Evolutionary conservation across 139 green algal species (phyloP), one percentile per base, ranked within the genome.

Genomic region (Chlorella sp.): DNA sequence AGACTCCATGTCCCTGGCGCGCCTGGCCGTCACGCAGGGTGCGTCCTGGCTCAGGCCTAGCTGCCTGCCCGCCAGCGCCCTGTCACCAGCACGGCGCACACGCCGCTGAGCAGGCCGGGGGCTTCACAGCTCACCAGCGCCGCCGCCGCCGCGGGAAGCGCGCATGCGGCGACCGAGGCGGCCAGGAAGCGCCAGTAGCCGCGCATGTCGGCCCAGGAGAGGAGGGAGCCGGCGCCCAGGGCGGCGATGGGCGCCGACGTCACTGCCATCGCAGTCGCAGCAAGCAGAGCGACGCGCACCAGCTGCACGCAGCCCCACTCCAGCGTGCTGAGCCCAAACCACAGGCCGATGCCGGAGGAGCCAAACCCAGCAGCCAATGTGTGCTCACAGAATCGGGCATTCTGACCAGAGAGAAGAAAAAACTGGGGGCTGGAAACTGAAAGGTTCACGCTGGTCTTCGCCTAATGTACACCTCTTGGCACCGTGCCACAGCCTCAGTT

Each of bases 281-380:
- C 67, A 58, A 77, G 63, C 36, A 86, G 68, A 27, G 67, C 64
- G n/a, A 67, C 56, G 14, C 41, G 60, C 56, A 77, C 64, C 17
- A 84, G 59, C 42, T 83, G 69, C 0, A 41, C 59, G 8, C 76
- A 58, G 27, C 29, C 50, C n/a, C 83, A 70, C 19, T 67, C 77
- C 46, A 87, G 41, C 17, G 67, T 60, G 1, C 53, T 63, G 48
- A 87, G 77, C 15, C 82, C 82, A 73, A 87, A 87, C 82, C 82
- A 87, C 15, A 87, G 76, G 23, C 43, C 55, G 11, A 71, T 45
- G 40, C 56, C 58, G 17, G 19, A 41, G 66, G 51, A 64, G 61
- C 67, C 67, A 45, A 71, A 73, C n/a, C n/a, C n/a, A n/a, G n/a
- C n/a, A n/a, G n/a, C n/a, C n/a, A n/a, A n/a, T n/a, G n/a, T n/a